Evolutionary conservation across 768 basidiomycete genomes (phyloP).

Genomic region (Cantharellus cinnabarinus): DNA sequence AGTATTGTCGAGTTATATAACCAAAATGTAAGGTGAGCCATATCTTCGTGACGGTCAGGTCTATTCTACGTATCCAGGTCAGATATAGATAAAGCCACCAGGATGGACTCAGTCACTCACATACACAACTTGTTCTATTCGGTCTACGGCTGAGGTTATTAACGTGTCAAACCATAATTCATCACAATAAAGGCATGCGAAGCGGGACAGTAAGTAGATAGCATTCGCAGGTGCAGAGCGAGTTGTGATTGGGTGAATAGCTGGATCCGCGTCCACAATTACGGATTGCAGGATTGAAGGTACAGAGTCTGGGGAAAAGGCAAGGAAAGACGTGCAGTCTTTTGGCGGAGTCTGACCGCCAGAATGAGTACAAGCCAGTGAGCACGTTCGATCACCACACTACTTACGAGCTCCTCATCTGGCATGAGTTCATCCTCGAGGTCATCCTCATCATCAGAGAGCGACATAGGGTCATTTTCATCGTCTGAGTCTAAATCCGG

Average conservation of each 20-base stretch:
- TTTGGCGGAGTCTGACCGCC: slow-evolving; percentile 39
- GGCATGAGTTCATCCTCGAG: slow-evolving; percentile 21
- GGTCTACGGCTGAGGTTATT: slow-evolving; percentile 73
- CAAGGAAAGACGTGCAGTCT: slow-evolving; percentile 79
- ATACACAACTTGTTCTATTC: slow-evolving; percentile 81
- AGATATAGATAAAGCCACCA: not conserved
- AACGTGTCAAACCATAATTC: slow-evolving; percentile 85
- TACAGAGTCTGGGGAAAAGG: slow-evolving; percentile 65
- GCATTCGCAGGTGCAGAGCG: slow-evolving; percentile 76
- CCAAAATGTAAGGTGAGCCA: slow-evolving; percentile 83
- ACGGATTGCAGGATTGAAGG: slow-evolving; percentile 65
- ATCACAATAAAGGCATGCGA: slow-evolving; percentile 82
- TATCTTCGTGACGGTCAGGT: slow-evolving; percentile 50
- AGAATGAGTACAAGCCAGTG: not conserved
- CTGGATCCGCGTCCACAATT: slow-evolving; percentile 53
- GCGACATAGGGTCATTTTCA: slow-evolving; percentile 15
- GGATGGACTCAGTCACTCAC: slow-evolving; percentile 28
- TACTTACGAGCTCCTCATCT: slow-evolving; percentile 29
- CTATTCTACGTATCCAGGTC: slow-evolving; percentile 21
- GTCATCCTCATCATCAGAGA: slow-evolving; percentile 16
- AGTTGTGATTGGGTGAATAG: slow-evolving; percentile 28
- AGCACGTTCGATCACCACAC: not conserved
- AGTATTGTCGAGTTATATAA: slow-evolving; percentile 78
- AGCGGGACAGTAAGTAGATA: slow-evolving; percentile 76
- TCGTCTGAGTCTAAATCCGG: slow-evolving; percentile 49